A percentile compares a stretch with the other conserved stretches of the same genome.
phyloP scores from a whole-genome alignment of 257 asterid species.

The Solanum rostratum region DNA sequence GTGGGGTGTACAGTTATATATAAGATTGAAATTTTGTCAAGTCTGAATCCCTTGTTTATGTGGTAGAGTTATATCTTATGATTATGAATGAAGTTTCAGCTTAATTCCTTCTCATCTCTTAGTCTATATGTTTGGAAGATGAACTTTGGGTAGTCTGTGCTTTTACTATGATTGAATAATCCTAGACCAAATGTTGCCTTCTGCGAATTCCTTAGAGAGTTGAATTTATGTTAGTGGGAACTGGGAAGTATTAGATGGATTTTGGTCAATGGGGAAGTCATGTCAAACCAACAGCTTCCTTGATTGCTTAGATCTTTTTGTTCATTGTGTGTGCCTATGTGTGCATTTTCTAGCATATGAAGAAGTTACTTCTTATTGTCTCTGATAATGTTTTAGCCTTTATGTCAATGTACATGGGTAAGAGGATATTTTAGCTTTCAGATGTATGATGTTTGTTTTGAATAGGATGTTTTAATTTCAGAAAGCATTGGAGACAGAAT shows the following conservation, averaged over 20 bases:
- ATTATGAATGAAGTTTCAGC: background rate
- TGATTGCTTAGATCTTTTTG: background rate
- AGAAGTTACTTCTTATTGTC: background rate
- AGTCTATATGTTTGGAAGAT: background rate
- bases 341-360: background rate
- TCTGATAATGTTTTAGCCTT: background rate
- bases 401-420: background rate
- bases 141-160: background rate
- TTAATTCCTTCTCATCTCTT: background rate
- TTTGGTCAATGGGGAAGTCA: background rate
- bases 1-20: too few species aligned
- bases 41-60: background rate
- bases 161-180: background rate
- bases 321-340: background rate
- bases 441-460: background rate
- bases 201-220: background rate
- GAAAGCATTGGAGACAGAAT: conserved; percentile 59
- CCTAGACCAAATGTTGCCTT: background rate
- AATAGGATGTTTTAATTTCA: conserved; percentile 15
- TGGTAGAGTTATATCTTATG: background rate
- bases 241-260: background rate
- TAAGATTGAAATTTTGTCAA: background rate
- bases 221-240: background rate
- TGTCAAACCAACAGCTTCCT: background rate
- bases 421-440: background rate